These are phyloP conservation scores for Evernia prunastri DNA, from an alignment of 495 filamentous ascomycete species.

Conservation along the genomic window DNA sequence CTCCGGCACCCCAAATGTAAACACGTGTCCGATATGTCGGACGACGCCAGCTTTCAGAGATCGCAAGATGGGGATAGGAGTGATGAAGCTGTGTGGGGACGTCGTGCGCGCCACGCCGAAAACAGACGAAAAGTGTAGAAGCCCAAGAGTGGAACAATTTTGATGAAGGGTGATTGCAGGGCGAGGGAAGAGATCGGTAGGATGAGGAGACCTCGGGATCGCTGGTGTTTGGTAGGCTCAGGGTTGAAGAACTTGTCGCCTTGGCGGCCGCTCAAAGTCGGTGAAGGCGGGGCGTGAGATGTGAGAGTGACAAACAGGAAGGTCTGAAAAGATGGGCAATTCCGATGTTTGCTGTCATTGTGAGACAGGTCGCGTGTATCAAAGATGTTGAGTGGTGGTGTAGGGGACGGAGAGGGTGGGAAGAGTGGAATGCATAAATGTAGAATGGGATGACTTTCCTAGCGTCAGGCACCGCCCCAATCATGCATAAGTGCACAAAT, in stretches of 20 bases:
- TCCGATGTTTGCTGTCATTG: not conserved
- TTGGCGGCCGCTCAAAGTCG: not conserved
- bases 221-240: conserved; percentile 7
- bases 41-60: not conserved
- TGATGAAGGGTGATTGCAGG: not conserved
- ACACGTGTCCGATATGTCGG: conserved; percentile 21
- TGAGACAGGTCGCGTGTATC: too few species aligned
- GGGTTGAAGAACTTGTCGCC: not conserved
- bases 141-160: conserved; percentile 13
- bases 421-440: not conserved
- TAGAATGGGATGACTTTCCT: too few species aligned
- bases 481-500: not conserved
- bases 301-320: not conserved
- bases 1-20: conserved; percentile 27
- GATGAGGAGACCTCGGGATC: conserved; percentile 1
- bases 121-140: conserved; percentile 8
- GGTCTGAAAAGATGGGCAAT: not conserved
- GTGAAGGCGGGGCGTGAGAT: not conserved
- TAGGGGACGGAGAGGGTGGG: too few species aligned
- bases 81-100: not conserved
- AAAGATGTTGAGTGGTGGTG: too few species aligned
- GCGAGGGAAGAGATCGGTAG: not conserved
- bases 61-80: not conserved
- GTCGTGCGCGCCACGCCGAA: conserved; percentile 1
- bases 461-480: conserved; percentile 7